Evolutionary conservation across 805 yeast species (phyloP).

Genomic region (Ogataea methanolica): DNA sequence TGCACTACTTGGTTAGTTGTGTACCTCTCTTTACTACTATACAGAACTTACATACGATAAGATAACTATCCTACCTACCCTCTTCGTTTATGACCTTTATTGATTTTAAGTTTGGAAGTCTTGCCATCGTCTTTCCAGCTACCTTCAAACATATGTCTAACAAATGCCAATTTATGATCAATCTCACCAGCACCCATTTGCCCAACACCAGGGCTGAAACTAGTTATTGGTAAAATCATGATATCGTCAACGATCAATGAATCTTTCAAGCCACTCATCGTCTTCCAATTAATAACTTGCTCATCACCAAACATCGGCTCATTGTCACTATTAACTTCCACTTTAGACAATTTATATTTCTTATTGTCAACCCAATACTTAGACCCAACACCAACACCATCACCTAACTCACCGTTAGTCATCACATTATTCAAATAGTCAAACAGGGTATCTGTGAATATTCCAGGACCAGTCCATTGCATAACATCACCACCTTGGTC

Average conservation of each 20-base stretch:
- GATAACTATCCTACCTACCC: no score
- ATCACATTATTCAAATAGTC: constrained; percentile 67
- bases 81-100: no score
- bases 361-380: constrained; percentile 19
- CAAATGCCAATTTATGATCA: constrained; percentile 48
- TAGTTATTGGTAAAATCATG: constrained; percentile 64
- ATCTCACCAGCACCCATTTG: constrained; percentile 57
- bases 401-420: constrained; percentile 27
- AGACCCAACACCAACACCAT: constrained; percentile 32
- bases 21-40: no score
- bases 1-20: no score
- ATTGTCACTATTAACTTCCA: constrained; percentile 18
- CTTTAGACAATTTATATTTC: constrained; percentile 17
- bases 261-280: constrained; percentile 53
- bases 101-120: no score
- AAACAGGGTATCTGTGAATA: constrained; percentile 85
- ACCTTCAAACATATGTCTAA: constrained; percentile 60
- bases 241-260: constrained; percentile 65
- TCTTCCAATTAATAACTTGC: constrained; percentile 49
- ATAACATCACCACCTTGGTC: constrained; percentile 74
- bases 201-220: constrained; percentile 64
- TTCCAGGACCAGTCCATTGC: constrained; percentile 97
- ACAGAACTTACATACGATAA: no score
- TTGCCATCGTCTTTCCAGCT: constrained; percentile 43
- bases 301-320: constrained; percentile 21